Evolutionary conservation across 148 eudicot genomes (phyloP).

Genomic region (Rheum nobile): DNA sequence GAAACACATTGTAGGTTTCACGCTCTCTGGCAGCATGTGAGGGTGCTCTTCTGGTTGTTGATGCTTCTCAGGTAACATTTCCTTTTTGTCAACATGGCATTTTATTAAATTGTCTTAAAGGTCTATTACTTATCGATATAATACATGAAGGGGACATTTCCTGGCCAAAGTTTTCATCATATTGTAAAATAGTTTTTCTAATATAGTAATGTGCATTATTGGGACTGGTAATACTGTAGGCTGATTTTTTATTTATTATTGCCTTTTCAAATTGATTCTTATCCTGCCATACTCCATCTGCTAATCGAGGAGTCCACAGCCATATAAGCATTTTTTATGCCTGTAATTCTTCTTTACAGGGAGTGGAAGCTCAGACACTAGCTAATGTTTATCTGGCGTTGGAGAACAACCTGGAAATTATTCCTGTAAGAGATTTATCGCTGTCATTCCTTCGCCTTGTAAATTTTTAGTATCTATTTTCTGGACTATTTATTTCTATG

Average conservation of each 20-base stretch:
- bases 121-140: background rate
- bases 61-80: constrained; percentile 64
- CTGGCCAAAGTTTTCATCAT: background rate
- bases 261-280: background rate
- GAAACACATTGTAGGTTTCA: constrained; percentile 50
- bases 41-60: constrained; percentile 97
- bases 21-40: constrained; percentile 99
- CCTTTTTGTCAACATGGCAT: background rate
- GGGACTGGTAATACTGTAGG: background rate
- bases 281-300: background rate
- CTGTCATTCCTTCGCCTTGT: background rate
- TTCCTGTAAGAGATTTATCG: constrained; percentile 54
- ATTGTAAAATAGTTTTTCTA: background rate
- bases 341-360: constrained; percentile 34
- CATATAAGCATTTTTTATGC: background rate
- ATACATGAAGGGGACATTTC: background rate
- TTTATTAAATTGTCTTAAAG: background rate
- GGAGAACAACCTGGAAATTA: constrained; percentile 91
- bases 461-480: background rate
- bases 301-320: no score
- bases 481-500: background rate
- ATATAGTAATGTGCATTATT: background rate
- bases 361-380: constrained; percentile 97
- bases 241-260: background rate
- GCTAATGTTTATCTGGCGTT: constrained; percentile 95